phyloP scores from a whole-genome alignment of 1,284 basidiomycete species.

The Trichosporon inkin region DNA sequence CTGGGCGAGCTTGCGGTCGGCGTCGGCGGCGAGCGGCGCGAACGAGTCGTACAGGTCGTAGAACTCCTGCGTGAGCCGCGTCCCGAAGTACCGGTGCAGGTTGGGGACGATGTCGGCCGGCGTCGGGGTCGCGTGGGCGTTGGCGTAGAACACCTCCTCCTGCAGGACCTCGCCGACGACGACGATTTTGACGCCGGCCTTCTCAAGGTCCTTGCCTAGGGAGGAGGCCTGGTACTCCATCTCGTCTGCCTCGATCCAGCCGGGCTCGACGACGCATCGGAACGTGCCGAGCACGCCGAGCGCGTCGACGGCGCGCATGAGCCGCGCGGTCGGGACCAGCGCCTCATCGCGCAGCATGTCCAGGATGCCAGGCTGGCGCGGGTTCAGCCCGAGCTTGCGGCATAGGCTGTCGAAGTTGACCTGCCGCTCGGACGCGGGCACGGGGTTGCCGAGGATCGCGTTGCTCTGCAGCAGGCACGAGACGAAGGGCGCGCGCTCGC shows the following conservation, averaged over 20 bases:
- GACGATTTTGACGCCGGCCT: conserved; percentile 60
- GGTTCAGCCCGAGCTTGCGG: conserved; percentile 57
- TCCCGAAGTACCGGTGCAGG: conserved; percentile 59
- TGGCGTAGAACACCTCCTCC: conserved; percentile 62
- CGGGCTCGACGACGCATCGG: conserved; percentile 62
- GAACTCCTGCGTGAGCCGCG: background rate
- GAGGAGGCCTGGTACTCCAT: conserved; percentile 65
- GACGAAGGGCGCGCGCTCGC: conserved; percentile 58
- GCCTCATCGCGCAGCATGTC: conserved; percentile 55
- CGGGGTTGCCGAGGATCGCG: conserved; percentile 57
- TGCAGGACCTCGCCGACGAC: conserved; percentile 65
- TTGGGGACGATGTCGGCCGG: conserved; percentile 58
- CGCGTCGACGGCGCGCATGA: conserved; percentile 58
- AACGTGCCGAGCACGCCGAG: conserved; percentile 58
- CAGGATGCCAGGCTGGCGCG: conserved; percentile 55
- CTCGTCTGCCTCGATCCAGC: conserved; percentile 55
- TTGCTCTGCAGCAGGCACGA: conserved; percentile 67
- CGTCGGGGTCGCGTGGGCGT: conserved; percentile 58
- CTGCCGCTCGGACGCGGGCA: conserved; percentile 57
- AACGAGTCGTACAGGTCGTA: conserved; percentile 47
- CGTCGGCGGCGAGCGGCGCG: conserved; percentile 40
- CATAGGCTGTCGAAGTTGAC: conserved; percentile 64
- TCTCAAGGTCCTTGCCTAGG: conserved; percentile 57
- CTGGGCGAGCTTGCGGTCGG: conserved; percentile 50
- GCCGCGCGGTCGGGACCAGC: conserved; percentile 54